Evolutionary conservation across 257 asterid species (phyloP), one percentile per base, ranked within the genome.

Genomic region (Verbena officinalis): DNA sequence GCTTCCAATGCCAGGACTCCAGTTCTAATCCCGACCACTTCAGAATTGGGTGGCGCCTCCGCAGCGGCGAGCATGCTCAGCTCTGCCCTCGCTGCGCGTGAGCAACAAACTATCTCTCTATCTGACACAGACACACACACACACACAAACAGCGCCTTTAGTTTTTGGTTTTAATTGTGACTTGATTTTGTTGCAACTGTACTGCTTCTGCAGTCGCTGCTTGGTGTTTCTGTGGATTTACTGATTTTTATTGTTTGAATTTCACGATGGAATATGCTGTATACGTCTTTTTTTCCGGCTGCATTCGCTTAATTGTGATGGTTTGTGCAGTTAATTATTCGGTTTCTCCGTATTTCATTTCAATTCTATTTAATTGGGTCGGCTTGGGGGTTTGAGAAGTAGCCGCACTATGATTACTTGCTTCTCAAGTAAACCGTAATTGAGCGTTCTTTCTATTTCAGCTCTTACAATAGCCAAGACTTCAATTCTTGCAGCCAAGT

Each of bases 21-120:
- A 15, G 21, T 81, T 53, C 73, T 71, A 63, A 34, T 40, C 48
- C 74, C 38, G 71, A 62, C 51, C 58, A 43, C 38, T 78, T 75
- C 70, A 73, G 49, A 45, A 81, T 65, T 58, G 83, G 79, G 23
- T 77, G 85, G 85, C 85, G 85, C 68, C 78, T 80, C 69, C 82
- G 77, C 59, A 63, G 80, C 65, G 85, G 85, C 71, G 46, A 70
- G 14, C 59, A 59, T 62, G 82, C 85, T 64, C 82, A 67, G 55
- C 85, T 80, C 76, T 80, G 85, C 65, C 78, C 59, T 34, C 73
- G 74, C 39, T 80, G 85, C 82, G 73, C 79, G 85, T 80, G 39
- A 80, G 80, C 67, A 60, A 36, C 66, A 8, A 33, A 14, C 62
- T 43, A 14, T 50, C 43, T 5, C 13, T 15, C 62, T 38, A 45